Evolutionary conservation across 805 yeast species (phyloP), one percentile per base, ranked within the genome.

Genomic region (Cyberlindnera euphorbiiphila): DNA sequence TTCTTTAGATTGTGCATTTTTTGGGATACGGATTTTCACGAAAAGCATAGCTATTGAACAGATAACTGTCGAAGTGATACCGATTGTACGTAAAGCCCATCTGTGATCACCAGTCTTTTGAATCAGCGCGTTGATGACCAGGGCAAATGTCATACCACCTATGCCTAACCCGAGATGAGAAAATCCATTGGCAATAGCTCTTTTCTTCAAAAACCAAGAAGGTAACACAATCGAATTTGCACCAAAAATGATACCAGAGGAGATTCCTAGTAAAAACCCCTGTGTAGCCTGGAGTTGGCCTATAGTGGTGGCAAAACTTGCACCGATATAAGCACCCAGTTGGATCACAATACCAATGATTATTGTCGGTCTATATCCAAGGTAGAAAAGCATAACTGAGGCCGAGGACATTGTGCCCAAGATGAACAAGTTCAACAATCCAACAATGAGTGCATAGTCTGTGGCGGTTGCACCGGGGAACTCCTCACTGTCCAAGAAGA

Each of bases 391-490:
- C 25, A 71, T 47, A 2, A 72, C 36, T 6, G 68, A 58, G 2
- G 69, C 56, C 12, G 72, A 43, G 18, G 86, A 84, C 36, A 81
- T 59, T 37, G 74, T 53, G 49, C 66, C 53, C 47, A 77, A 69
- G 21, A 81, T 75, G 37, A 79, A 57, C 22, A 69, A 69, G 13
- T 74, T 61, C 0, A 69, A 63, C 6, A 76, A 33, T 2, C 83
- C 81, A 15, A 81, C 81, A 42, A 78, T 66, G 26, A 74, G 45
- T 4, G 82, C 80, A 54, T 61, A 78, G 37, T 73, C 76, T 26
- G 68, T 69, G 43, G 66, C 61, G 9, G 68, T 57, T 0, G 80
- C 80, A 7, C 72, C 77, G 0, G 67, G 64, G 39, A 77, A 78
- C 28, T 53, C 45, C 41, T 61, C 50, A 4, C 64, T 43, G 9